Percentiles rank a stretch among this genome's conserved stretches.
phyloP scores from a whole-genome alignment of 139 green algal genomes.

The Chlorella sorokiniana region DNA sequence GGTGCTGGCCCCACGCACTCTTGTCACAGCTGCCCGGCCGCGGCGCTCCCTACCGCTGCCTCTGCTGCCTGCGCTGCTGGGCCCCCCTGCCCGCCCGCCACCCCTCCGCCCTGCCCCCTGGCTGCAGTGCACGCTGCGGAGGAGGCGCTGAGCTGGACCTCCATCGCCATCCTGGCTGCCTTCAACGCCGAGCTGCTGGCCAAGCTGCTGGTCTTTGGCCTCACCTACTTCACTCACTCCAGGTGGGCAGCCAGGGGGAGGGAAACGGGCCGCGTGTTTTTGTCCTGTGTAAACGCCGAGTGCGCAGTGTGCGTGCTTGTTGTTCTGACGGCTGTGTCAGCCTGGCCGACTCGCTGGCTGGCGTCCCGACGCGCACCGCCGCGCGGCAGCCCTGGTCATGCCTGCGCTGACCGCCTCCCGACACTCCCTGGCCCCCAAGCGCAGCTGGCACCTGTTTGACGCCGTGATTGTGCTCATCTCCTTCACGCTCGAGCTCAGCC shows the following conservation, averaged over 20 bases:
- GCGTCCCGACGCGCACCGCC: too few relatives aligned
- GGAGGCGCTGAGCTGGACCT: conserved; percentile 14
- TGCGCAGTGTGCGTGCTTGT: not conserved
- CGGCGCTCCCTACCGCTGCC: not conserved
- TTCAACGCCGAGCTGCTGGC: conserved; percentile 18
- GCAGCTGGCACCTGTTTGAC: conserved; percentile 31
- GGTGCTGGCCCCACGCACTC: too few relatives aligned
- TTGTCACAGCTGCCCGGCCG: not conserved
- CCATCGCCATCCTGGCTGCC: conserved; percentile 22
- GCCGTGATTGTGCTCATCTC: conserved; percentile 17
- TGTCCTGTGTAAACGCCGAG: not conserved
- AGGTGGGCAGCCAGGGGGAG: not conserved
- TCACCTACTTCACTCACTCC: conserved; percentile 26
- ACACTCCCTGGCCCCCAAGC: too few relatives aligned
- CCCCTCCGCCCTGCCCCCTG: not conserved
- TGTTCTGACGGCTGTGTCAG: not conserved
- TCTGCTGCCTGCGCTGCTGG: not conserved
- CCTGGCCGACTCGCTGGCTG: not conserved
- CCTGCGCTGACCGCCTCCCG: not conserved
- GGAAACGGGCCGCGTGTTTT: not conserved
- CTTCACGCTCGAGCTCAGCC: conserved; percentile 21
- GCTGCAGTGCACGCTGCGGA: conserved; percentile 15
- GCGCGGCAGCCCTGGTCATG: not conserved
- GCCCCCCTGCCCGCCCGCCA: not conserved
- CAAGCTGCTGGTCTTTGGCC: conserved; percentile 36